Conservation (phyloP, 1,284 basidiomycete species). For the Irpex lacteus region DNA sequence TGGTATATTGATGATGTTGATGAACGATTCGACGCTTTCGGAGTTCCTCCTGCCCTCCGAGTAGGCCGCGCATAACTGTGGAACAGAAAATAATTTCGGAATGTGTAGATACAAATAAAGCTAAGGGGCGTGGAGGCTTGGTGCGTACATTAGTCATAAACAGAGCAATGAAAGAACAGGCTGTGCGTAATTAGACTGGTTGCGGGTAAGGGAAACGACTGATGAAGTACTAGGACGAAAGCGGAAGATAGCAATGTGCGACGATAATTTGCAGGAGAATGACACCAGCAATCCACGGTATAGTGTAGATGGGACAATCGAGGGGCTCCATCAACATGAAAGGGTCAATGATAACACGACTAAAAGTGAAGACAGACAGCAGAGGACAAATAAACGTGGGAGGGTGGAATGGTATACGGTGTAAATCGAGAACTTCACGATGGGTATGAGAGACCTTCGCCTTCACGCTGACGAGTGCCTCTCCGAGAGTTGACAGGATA, state of each 20-base stretch:
- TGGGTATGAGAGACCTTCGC: neutral
- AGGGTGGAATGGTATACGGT: neutral
- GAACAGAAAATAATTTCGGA: neutral
- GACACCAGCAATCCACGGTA: neutral
- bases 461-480: conserved; percentile 28
- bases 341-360: neutral
- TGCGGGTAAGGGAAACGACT: neutral
- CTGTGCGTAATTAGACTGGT: neutral
- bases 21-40: neutral
- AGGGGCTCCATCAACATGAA: neutral
- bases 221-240: neutral
- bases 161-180: neutral
- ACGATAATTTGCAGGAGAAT: neutral
- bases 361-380: neutral
- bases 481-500: conserved; percentile 33
- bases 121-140: neutral
- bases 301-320: neutral
- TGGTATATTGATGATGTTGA: neutral
- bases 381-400: neutral
- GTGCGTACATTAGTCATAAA: neutral
- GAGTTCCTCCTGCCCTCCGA: neutral
- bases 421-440: neutral
- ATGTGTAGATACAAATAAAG: neutral
- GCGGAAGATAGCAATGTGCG: neutral
- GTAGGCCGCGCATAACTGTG: neutral